Conservation (phyloP, 2,329 filamentous ascomycete genomes). For the Cryphonectria carpinicola region DNA sequence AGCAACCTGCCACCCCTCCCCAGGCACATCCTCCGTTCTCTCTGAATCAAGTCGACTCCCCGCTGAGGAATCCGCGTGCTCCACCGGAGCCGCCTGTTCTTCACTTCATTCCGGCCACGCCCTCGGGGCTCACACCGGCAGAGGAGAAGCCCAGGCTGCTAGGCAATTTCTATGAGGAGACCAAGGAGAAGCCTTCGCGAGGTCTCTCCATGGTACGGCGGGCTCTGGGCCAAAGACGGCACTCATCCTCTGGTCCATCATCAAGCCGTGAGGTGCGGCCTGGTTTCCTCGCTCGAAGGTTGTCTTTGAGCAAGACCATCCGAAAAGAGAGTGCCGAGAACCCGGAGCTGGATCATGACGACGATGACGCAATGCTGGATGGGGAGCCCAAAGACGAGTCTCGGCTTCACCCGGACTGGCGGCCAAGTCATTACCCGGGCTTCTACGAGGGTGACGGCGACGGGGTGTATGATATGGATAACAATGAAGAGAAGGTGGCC, state of each 20-base stretch:
- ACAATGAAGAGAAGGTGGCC: conserved; percentile 39
- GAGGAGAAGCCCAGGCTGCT: conserved; percentile 55
- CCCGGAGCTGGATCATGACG: conserved; percentile 34
- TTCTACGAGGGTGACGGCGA: conserved; percentile 38
- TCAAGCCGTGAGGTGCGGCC: conserved; percentile 40
- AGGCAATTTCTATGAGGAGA: conserved; percentile 58
- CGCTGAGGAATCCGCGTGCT: conserved; percentile 63
- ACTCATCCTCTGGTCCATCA: conserved; percentile 50
- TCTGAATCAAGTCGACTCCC: conserved; percentile 62
- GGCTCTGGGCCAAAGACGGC: conserved; percentile 55
- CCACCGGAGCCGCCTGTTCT: conserved; percentile 59
- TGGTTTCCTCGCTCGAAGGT: conserved; percentile 52
- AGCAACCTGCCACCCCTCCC: conserved; percentile 55
- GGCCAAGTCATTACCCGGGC: conserved; percentile 52
- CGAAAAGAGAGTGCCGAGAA: conserved; percentile 39
- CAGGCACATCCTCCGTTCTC: conserved; percentile 54
- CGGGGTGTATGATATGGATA: conserved; percentile 34
- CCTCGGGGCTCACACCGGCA: conserved; percentile 61
- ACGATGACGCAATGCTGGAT: conserved; percentile 42
- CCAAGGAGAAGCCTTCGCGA: conserved; percentile 46
- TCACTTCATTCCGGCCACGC: conserved; percentile 66
- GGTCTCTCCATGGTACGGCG: conserved; percentile 57
- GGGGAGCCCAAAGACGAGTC: conserved; percentile 55
- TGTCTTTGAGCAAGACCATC: conserved; percentile 56
- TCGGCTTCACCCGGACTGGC: conserved; percentile 65